Conservation (phyloP, 2,329 filamentous ascomycete species). For the Fusarium sp. region DNA sequence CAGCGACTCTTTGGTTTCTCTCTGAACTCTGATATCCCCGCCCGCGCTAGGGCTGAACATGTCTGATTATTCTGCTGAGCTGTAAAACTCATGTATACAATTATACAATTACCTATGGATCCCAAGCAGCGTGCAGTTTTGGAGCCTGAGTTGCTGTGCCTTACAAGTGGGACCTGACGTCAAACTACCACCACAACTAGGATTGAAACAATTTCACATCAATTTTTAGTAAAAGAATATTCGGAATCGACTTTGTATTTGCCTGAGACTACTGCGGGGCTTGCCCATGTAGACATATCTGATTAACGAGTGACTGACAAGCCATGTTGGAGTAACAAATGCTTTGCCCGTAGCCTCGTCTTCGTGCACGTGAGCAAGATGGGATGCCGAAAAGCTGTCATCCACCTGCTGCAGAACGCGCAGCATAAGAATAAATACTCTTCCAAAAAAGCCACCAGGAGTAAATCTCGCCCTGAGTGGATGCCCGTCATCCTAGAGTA, state of each 20-base stretch:
- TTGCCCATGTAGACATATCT: conserved; percentile 42
- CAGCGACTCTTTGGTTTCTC: not conserved
- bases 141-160: not conserved
- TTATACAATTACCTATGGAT: not conserved
- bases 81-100: not conserved
- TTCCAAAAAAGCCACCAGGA: conserved; percentile 42
- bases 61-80: not conserved
- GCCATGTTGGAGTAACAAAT: conserved; percentile 39
- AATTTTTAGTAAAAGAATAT: not conserved
- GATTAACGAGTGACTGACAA: conserved; percentile 50
- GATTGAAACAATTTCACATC: conserved; percentile 1
- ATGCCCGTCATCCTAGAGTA: conserved; percentile 47
- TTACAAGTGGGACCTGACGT: conserved; percentile 7
- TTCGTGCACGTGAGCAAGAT: conserved; percentile 36
- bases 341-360: conserved; percentile 46
- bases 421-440: conserved; percentile 40
- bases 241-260: conserved; percentile 44
- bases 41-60: conserved; percentile 1
- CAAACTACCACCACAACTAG: not conserved
- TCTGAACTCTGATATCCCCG: conserved; percentile 26
- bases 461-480: conserved; percentile 42
- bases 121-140: not conserved
- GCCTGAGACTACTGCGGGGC: conserved; percentile 48
- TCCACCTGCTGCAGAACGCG: conserved; percentile 27
- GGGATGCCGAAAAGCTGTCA: conserved; percentile 16